Base-by-base conservation (phyloP, 1,284 basidiomycete genomes). In the Ceratobasidium sp. region DNA sequence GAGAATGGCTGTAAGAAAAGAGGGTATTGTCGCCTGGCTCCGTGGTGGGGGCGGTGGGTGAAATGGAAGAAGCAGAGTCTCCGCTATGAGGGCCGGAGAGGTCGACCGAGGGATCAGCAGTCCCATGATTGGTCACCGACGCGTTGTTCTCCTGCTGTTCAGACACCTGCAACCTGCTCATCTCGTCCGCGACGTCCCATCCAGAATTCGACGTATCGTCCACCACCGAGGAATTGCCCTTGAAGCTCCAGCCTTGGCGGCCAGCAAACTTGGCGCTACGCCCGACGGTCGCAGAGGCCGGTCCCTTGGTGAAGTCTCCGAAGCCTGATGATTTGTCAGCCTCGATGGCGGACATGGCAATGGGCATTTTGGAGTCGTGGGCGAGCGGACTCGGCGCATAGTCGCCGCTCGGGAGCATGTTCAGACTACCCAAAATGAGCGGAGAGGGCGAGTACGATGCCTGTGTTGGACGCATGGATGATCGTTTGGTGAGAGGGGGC, bases 311-410 rank as follows among this genome's bases (percentile, higher is more conserved):
- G n/a, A 58, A 69, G 16, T 69, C 66, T 21, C 52, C 52, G 21
- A 69, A 69, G 52, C 66, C 52, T 13, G 66, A 69, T n/a, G 66
- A 55, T 58, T 69, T 69, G 66, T 69, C 66, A 57, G 66, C 66
- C 43, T 69, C 66, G 54, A 69, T 69, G 66, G 66, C 66, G 35
- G 66, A 69, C 66, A 69, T 69, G 66, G 66, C 46, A 28, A 69
- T 41, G 54, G 66, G 41, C 47, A 57, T 69, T 23, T 44, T 69
- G 66, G 26, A 13, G 47, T 41, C 28, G 63, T 57, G 38, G 61
- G 61, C 8, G 26, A 46, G 59, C 59, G 47, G 47, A 23, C 47
- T 49, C 16, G 47, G 26, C 18, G 18, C 18, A 41, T 18, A 57
- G 55, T 57, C 55, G 55, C 23, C 21, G 50, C 26, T 26, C 14